These are phyloP conservation scores for Candida maesae DNA, from an alignment of 805 yeast species.

Conservation along the genomic window DNA sequence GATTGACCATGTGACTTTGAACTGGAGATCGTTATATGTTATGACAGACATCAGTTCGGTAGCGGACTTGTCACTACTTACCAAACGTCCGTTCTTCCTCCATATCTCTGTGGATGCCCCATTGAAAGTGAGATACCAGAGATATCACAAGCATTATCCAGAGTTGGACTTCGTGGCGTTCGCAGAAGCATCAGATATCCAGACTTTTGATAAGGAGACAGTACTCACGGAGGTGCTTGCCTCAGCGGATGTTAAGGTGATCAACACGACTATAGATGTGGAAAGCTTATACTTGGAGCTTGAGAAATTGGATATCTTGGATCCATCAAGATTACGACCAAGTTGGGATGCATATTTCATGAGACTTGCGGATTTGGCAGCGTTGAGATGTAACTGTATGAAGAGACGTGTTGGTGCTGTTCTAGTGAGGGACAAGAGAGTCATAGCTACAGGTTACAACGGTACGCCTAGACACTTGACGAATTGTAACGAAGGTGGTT, in stretches of 20 bases:
- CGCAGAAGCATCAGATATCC: slow-evolving; percentile 35
- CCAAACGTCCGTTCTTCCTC: slow-evolving; percentile 77
- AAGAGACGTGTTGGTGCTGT: slow-evolving; percentile 97
- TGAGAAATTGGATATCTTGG: slow-evolving; percentile 39
- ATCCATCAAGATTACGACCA: slow-evolving; percentile 70
- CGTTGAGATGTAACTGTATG: slow-evolving; percentile 93
- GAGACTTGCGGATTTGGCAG: slow-evolving; percentile 90
- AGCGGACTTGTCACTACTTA: slow-evolving; percentile 41
- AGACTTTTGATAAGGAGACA: slow-evolving; percentile 25
- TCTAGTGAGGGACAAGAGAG: slow-evolving; percentile 77
- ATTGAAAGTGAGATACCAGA: slow-evolving; percentile 38
- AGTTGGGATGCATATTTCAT: slow-evolving; percentile 96
- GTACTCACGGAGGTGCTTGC: slow-evolving; percentile 39
- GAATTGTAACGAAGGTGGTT: slow-evolving; percentile 96
- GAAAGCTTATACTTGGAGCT: slow-evolving; percentile 37
- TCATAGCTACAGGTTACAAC: slow-evolving; percentile 94
- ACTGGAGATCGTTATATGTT: slow-evolving; percentile 65
- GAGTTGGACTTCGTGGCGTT: slow-evolving; percentile 31
- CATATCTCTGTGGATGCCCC: slow-evolving; percentile 81
- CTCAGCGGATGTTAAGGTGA: slow-evolving; percentile 53
- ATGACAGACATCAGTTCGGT: slow-evolving; percentile 45
- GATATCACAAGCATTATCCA: slow-evolving; percentile 28
- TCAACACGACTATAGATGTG: slow-evolving; percentile 42
- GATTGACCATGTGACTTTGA: slow-evolving; percentile 55
- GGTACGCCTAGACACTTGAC: slow-evolving; percentile 90